These are phyloP conservation scores for Flaveria robusta DNA, from an alignment of 129 eudicot genomes.

Conservation along the genomic window DNA sequence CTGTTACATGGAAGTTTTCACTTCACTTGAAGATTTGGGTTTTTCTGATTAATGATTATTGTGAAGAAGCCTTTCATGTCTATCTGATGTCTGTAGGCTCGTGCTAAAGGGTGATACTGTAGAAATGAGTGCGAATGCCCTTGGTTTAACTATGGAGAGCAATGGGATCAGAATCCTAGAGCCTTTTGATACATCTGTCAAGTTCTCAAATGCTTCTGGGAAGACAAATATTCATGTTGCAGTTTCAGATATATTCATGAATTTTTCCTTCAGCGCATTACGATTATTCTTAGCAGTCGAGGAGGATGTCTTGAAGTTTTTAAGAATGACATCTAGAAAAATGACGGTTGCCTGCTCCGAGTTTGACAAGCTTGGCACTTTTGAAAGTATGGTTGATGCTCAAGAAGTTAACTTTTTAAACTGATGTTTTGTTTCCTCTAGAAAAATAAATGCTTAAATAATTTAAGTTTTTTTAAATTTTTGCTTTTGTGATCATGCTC, in stretches of 20 bases:
- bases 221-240: conserved; percentile 74
- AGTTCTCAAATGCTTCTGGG: conserved; percentile 78
- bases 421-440: neutral
- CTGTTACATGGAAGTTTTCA: conserved; percentile 15
- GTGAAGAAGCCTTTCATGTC: conserved; percentile 31
- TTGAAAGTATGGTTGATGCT: conserved; percentile 54
- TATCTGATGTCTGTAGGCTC: conserved; percentile 58
- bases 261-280: conserved; percentile 89
- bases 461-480: neutral
- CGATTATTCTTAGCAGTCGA: conserved; percentile 87
- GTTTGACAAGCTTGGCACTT: conserved; percentile 86
- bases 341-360: conserved; percentile 87
- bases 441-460: conserved; percentile 8
- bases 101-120: conserved; percentile 74
- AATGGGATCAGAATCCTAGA: conserved; percentile 89
- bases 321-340: conserved; percentile 77
- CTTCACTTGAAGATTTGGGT: conserved; percentile 1
- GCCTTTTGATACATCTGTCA: conserved; percentile 91
- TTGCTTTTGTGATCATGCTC: conserved; percentile 12
- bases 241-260: conserved; percentile 93
- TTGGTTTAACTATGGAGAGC: conserved; percentile 97
- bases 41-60: neutral
- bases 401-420: neutral
- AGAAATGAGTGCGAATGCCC: conserved; percentile 83
- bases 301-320: conserved; percentile 81